Percentiles rank a stretch among this genome's conserved stretches.
Evolutionary conservation across 2,329 filamentous ascomycete genomes (phyloP).

Genomic region (Diaporthe humulicola): DNA sequence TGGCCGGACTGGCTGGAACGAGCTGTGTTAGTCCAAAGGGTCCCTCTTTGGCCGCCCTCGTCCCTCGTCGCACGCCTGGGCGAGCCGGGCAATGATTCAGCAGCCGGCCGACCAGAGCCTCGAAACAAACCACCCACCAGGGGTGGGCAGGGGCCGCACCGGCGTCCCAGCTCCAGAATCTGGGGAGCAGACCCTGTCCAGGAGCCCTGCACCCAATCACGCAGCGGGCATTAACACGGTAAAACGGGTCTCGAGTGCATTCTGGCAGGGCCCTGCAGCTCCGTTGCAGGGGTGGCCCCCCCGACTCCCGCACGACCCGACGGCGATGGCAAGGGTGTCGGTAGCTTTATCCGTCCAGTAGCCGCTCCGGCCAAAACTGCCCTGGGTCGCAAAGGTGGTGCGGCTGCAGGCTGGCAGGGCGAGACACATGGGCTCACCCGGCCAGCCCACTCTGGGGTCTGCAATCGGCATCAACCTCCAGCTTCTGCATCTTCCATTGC

Average conservation of each 20-base stretch:
- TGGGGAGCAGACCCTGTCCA: conserved; percentile 34
- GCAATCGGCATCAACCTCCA: neutral
- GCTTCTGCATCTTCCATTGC: neutral
- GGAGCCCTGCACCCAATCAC: conserved; percentile 31
- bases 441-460: conserved; percentile 6
- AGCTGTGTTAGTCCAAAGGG: neutral
- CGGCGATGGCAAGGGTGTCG: conserved; percentile 44
- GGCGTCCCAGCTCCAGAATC: conserved; percentile 38
- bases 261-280: conserved; percentile 24
- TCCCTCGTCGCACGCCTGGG: conserved; percentile 3
- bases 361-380: neutral
- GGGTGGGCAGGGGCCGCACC: conserved; percentile 16
- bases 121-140: conserved; percentile 21
- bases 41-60: neutral
- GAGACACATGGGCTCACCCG: neutral
- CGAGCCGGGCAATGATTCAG: conserved; percentile 29
- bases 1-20: conserved; percentile 31
- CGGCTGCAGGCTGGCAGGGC: no score
- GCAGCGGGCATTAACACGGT: conserved; percentile 38
- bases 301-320: conserved; percentile 42
- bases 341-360: conserved; percentile 18
- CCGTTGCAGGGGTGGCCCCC: conserved; percentile 29
- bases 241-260: conserved; percentile 23
- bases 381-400: neutral
- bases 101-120: conserved; percentile 13